A percentile compares a stretch with the other conserved stretches of the same genome.
Conservation (phyloP, 192 early-diverging fungal species). For the Gorgonomyces haynaldii region DNA sequence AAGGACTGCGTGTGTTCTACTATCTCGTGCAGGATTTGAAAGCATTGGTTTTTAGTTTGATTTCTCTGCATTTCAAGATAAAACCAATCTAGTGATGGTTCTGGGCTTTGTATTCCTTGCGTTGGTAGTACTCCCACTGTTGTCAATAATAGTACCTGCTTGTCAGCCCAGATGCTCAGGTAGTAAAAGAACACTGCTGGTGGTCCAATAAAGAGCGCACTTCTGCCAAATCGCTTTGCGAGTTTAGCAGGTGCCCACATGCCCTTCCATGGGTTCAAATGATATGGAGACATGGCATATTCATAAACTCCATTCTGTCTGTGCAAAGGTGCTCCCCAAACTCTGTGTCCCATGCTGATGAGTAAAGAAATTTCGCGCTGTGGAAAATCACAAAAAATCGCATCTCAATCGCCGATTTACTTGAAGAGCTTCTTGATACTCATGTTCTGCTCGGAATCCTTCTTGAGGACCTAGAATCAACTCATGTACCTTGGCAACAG, state of each 20-base stretch:
- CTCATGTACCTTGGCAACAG: conserved; percentile 70
- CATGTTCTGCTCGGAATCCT: conserved; percentile 91
- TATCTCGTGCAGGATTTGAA: conserved; percentile 98
- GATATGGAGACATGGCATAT: conserved; percentile 37
- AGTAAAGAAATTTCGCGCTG: too few relatives aligned
- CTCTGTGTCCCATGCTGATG: too few relatives aligned
- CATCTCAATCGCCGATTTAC: conserved; percentile 48
- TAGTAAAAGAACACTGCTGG: conserved; percentile 29
- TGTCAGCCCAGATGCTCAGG: conserved; percentile 27
- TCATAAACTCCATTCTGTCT: conserved; percentile 33
- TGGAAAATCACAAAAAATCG: not conserved
- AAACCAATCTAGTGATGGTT: conserved; percentile 16
- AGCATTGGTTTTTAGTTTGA: conserved; percentile 87
- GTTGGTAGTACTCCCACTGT: conserved; percentile 31
- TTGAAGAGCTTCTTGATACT: conserved; percentile 97
- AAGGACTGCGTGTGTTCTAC: conserved; percentile 88
- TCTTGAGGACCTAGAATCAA: conserved; percentile 72
- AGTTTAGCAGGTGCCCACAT: conserved; percentile 29
- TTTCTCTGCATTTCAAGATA: conserved; percentile 87
- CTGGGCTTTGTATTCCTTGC: conserved; percentile 29
- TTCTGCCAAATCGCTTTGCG: conserved; percentile 15
- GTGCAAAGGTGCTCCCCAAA: conserved; percentile 23
- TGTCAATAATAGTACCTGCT: conserved; percentile 15
- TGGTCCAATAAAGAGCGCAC: conserved; percentile 28
- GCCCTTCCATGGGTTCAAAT: conserved; percentile 35